phyloP scores from a whole-genome alignment of 148 eudicot species.

The Agrostemma githago region DNA sequence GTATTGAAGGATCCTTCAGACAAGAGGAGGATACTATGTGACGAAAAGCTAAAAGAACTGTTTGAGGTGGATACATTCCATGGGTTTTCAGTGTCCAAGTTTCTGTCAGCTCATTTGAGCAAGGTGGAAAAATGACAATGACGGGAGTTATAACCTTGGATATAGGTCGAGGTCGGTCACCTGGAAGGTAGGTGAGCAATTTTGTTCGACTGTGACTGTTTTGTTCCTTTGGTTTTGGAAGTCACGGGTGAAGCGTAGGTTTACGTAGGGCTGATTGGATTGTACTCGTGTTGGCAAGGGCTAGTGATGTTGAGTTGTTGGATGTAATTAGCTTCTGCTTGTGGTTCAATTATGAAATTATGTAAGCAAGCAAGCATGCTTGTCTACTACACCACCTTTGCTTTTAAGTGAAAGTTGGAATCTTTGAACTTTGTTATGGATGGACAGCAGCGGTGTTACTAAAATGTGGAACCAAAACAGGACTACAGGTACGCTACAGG shows the following conservation, averaged over 20 bases:
- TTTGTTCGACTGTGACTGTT: conserved; percentile 20
- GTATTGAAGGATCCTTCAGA: conserved; percentile 43
- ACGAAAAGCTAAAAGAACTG: conserved; percentile 38
- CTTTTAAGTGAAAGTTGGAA: background rate
- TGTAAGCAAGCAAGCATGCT: too few species aligned
- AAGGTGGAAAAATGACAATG: conserved; percentile 24
- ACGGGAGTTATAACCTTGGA: conserved; percentile 10
- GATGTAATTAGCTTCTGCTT: conserved; percentile 27
- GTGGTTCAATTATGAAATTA: conserved; percentile 6
- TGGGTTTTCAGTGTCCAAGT: conserved; percentile 37
- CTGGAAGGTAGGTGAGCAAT: conserved; percentile 26
- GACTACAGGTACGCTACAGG: background rate
- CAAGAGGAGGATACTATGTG: conserved; percentile 38
- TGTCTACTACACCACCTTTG: background rate
- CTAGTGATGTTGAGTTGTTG: conserved; percentile 6
- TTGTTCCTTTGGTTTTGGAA: conserved; percentile 17
- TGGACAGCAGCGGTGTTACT: background rate
- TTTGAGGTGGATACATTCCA: conserved; percentile 30
- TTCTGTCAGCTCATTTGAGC: conserved; percentile 35
- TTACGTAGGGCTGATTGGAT: background rate
- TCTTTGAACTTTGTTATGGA: background rate
- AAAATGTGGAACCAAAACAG: too few species aligned
- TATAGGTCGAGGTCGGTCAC: conserved; percentile 17
- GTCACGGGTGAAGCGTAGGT: background rate
- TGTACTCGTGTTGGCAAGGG: conserved; percentile 1